These are phyloP conservation scores for Aspergillus funiculosus DNA, from an alignment of 495 filamentous ascomycete species.

Conservation along the genomic window DNA sequence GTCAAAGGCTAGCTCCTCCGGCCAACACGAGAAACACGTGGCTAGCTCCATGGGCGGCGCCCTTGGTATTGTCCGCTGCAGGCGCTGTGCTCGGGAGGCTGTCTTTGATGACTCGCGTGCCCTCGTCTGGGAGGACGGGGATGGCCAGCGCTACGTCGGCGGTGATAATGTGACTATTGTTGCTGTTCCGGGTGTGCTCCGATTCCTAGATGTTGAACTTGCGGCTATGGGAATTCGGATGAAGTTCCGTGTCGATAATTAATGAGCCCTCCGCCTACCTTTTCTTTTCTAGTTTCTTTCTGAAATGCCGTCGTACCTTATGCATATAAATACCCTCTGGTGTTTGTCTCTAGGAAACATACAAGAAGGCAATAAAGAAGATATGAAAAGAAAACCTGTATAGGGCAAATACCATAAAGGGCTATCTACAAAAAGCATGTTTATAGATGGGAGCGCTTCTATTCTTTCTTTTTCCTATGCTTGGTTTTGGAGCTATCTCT, in stretches of 20 bases:
- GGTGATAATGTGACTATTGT: conserved; percentile 87
- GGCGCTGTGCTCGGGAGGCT: conserved; percentile 70
- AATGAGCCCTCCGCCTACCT: conserved; percentile 9
- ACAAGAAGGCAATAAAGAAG: background rate
- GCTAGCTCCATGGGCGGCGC: conserved; percentile 31
- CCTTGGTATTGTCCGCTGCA: conserved; percentile 71
- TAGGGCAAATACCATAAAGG: too few species aligned
- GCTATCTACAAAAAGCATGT: conserved; percentile 7
- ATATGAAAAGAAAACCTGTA: background rate
- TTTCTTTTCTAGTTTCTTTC: background rate
- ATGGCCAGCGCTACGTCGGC: conserved; percentile 72
- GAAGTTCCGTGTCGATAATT: conserved; percentile 72
- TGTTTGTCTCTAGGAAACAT: too few species aligned
- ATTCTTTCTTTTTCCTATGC: conserved; percentile 17
- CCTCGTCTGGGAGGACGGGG: conserved; percentile 87
- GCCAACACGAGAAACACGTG: conserved; percentile 20
- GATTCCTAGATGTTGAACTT: conserved; percentile 90
- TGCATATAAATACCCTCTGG: too few species aligned
- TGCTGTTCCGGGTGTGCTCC: conserved; percentile 84
- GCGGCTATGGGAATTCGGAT: conserved; percentile 88
- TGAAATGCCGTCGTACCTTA: too few species aligned
- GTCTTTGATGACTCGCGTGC: conserved; percentile 56
- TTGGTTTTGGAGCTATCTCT: conserved; percentile 12
- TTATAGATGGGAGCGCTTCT: conserved; percentile 14
- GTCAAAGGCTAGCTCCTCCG: conserved; percentile 27